Evolutionary conservation across 768 basidiomycete species (phyloP).

Genomic region (Suillus subalutaceus): DNA sequence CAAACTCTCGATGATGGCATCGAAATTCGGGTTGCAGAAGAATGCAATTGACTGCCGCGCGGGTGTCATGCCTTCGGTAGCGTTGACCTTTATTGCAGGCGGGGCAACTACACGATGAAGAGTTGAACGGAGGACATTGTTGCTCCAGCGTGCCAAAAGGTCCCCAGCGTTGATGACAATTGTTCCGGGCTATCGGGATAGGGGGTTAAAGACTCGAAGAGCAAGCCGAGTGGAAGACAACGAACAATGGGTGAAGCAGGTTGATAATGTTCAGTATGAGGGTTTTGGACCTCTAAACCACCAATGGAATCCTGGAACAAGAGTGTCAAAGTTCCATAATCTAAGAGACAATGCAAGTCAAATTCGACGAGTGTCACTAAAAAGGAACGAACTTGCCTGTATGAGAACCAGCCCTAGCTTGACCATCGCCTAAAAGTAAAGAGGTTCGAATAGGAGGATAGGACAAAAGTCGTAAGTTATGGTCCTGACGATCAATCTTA

Average conservation of each 20-base stretch:
- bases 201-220: neutral
- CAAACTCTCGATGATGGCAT: slow-evolving; percentile 67
- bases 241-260: slow-evolving; percentile 78
- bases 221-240: slow-evolving; percentile 10
- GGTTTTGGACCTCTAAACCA: slow-evolving; percentile 81
- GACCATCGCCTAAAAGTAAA: slow-evolving; percentile 61
- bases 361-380: neutral
- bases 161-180: slow-evolving; percentile 86
- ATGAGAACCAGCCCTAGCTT: slow-evolving; percentile 82
- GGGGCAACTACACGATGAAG: slow-evolving; percentile 85
- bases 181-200: slow-evolving; percentile 61
- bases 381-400: slow-evolving; percentile 48
- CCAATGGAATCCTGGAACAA: slow-evolving; percentile 86
- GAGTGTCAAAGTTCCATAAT: slow-evolving; percentile 82
- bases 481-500: slow-evolving; percentile 74
- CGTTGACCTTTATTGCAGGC: slow-evolving; percentile 48
- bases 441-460: slow-evolving; percentile 76
- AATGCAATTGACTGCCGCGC: slow-evolving; percentile 81
- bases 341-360: slow-evolving; percentile 33
- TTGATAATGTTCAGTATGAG: slow-evolving; percentile 70
- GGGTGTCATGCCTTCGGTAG: slow-evolving; percentile 59
- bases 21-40: slow-evolving; percentile 84
- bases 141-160: slow-evolving; percentile 81
- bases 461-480: slow-evolving; percentile 79
- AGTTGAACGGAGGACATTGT: slow-evolving; percentile 77